A percentile compares a stretch with the other conserved stretches of the same genome.
Evolutionary conservation across 2,329 filamentous ascomycete genomes (phyloP).

Genomic region (Colletotrichum brevisporum): DNA sequence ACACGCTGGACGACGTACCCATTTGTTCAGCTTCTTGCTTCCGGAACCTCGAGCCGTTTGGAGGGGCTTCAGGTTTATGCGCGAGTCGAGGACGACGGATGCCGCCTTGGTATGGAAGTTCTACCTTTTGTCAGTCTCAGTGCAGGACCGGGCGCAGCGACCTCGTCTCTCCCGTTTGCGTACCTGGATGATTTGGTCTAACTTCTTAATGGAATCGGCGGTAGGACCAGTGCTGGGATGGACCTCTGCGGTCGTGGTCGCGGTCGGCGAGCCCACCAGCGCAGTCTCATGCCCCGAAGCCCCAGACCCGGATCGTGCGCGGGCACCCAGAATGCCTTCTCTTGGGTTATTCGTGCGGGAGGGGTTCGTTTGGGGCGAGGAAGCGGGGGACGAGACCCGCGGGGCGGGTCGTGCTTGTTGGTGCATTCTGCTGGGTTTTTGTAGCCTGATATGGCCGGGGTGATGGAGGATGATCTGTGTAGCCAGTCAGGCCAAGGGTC

Average conservation of each 20-base stretch:
- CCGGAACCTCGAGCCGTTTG: constrained; percentile 61
- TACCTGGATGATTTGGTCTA: constrained; percentile 95
- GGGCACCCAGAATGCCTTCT: constrained; percentile 66
- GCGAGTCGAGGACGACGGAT: constrained; percentile 84
- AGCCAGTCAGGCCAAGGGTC: not conserved
- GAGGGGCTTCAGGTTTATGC: constrained; percentile 76
- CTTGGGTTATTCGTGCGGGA: constrained; percentile 81
- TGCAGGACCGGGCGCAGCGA: not conserved
- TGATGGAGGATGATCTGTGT: constrained; percentile 2
- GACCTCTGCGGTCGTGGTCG: constrained; percentile 55
- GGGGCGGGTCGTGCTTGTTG: constrained; percentile 86
- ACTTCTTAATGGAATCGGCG: constrained; percentile 80
- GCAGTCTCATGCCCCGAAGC: constrained; percentile 55
- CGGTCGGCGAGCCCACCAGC: constrained; percentile 57
- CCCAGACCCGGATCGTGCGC: constrained; percentile 60
- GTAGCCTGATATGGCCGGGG: constrained; percentile 6
- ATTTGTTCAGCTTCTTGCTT: constrained; percentile 81
- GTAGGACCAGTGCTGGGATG: constrained; percentile 64
- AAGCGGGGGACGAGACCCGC: constrained; percentile 79
- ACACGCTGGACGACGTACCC: constrained; percentile 70
- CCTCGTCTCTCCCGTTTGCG: constrained; percentile 23
- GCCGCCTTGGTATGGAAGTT: constrained; percentile 94
- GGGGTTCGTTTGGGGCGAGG: constrained; percentile 79
- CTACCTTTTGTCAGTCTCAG: constrained; percentile 60
- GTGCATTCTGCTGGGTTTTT: constrained; percentile 74